Conservation (phyloP, 75 land plant species). For the Ceratopteris richardii region DNA sequence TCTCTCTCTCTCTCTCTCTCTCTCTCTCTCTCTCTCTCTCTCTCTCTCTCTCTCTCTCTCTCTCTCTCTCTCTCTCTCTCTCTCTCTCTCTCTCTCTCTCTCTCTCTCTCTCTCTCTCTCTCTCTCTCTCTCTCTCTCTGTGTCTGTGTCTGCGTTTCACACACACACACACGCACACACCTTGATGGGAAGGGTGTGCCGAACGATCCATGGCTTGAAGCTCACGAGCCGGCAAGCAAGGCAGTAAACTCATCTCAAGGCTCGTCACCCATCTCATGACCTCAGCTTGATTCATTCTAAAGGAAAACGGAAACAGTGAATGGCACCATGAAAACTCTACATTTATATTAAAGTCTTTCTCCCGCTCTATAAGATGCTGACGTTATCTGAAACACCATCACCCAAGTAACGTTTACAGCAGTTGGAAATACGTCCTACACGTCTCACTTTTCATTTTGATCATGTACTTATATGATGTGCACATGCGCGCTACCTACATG, state of each 20-base stretch:
- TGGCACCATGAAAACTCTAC: background rate
- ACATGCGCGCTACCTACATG: too few species aligned
- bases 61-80: too few species aligned
- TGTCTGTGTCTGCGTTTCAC: background rate
- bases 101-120: too few species aligned
- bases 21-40: too few species aligned
- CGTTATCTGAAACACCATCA: background rate
- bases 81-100: too few species aligned
- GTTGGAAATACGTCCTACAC: background rate
- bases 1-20: too few species aligned
- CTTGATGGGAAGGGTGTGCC: conserved; percentile 88
- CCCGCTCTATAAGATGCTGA: background rate
- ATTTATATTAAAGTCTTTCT: background rate
- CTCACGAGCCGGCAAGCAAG: conserved; percentile 96
- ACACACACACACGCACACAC: conserved; percentile 15
- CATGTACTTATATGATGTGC: background rate
- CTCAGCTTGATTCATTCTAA: conserved; percentile 26
- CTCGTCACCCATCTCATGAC: conserved; percentile 60
- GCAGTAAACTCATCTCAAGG: conserved; percentile 78
- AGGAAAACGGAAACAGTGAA: background rate
- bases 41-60: too few species aligned
- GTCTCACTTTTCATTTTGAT: background rate
- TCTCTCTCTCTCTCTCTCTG: too few species aligned
- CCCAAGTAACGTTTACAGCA: background rate
- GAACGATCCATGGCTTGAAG: conserved; percentile 98